Conservation (phyloP, 805 yeast genomes). For the Torulaspora quercuum region DNA sequence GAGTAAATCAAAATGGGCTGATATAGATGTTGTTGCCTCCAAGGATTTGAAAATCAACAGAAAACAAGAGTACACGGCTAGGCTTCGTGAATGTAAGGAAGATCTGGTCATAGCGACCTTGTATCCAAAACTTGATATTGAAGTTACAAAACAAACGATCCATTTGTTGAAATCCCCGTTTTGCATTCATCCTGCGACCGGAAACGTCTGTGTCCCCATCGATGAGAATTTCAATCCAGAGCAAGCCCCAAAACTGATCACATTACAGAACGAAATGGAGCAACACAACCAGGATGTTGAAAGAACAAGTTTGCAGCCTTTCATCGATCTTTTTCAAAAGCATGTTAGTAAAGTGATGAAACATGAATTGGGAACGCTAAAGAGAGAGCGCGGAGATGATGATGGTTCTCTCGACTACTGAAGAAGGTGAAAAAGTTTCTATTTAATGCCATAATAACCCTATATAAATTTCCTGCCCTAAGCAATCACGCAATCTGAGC, state of each 20-base stretch:
- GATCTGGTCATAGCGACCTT: conserved; percentile 74
- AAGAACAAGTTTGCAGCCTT: conserved; percentile 67
- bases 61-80: conserved; percentile 38
- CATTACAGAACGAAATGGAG: conserved; percentile 62
- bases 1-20: conserved; percentile 73
- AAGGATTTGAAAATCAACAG: conserved; percentile 32
- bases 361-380: conserved; percentile 45
- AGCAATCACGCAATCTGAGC: conserved; percentile 16
- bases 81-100: conserved; percentile 67
- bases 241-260: conserved; percentile 69
- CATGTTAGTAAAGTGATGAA: conserved; percentile 57
- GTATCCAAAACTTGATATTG: conserved; percentile 91
- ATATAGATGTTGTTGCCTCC: conserved; percentile 52
- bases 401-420: too few relatives aligned
- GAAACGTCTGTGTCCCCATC: conserved; percentile 89
- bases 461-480: conserved; percentile 3
- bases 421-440: conserved; percentile 7
- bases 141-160: conserved; percentile 83
- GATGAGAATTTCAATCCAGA: conserved; percentile 61
- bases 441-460: neutral
- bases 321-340: conserved; percentile 59
- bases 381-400: conserved; percentile 43
- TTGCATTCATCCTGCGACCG: conserved; percentile 95
- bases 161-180: conserved; percentile 95
- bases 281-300: conserved; percentile 44